These are phyloP conservation scores for Phialocephala sp. DNA, from an alignment of 2,329 filamentous ascomycete genomes.

Conservation along the genomic window DNA sequence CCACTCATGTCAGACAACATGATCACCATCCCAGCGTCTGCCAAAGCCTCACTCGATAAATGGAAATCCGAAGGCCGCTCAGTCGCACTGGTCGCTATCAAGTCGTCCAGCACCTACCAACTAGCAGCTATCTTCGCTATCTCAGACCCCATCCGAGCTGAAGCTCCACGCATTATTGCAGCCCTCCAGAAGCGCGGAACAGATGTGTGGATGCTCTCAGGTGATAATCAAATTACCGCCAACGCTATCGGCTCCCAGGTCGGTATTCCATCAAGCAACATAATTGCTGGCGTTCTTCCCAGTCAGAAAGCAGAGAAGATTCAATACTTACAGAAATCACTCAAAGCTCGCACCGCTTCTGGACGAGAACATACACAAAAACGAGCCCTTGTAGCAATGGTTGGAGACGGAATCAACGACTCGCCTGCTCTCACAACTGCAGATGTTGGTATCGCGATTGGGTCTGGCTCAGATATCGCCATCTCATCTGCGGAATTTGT, in stretches of 20 bases:
- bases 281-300: conserved; percentile 87
- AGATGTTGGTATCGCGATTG: conserved; percentile 83
- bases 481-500: conserved; percentile 84
- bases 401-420: conserved; percentile 88
- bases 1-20: conserved; percentile 62
- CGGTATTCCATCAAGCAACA: conserved; percentile 74
- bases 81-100: conserved; percentile 62
- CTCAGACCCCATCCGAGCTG: conserved; percentile 79
- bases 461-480: conserved; percentile 81
- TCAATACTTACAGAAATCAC: conserved; percentile 58
- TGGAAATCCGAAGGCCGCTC: conserved; percentile 72
- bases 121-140: conserved; percentile 75
- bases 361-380: conserved; percentile 40
- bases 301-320: conserved; percentile 80
- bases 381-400: conserved; percentile 74
- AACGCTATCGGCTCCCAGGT: conserved; percentile 76
- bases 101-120: conserved; percentile 47
- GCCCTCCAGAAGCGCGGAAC: conserved; percentile 69
- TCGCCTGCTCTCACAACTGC: conserved; percentile 80
- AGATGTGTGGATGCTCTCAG: conserved; percentile 89
- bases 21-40: conserved; percentile 47
- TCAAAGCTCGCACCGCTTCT: conserved; percentile 25
- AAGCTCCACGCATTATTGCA: conserved; percentile 68
- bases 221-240: conserved; percentile 87
- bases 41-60: conserved; percentile 49